Evolutionary conservation across 352 stramenopile genomes (phyloP), one percentile per base, ranked within the genome.

Genomic region (Globisporangium perplexum): DNA sequence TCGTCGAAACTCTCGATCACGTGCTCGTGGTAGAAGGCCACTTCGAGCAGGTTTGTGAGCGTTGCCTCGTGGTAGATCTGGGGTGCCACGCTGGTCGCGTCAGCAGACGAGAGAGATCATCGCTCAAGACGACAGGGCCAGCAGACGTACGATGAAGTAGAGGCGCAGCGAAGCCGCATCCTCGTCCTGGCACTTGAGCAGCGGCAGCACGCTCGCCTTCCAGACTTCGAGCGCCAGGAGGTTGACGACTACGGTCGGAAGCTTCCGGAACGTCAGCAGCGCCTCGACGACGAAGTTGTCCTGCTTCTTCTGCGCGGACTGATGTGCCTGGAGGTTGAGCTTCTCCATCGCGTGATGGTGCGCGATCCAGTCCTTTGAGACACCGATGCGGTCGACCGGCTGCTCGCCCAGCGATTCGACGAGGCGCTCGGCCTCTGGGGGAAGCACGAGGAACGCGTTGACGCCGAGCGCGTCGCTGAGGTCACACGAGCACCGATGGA

Each of bases 211-310:
- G 10, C 84, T 63, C 12, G 82, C 59, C 52, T 95, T 96, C 93
- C 93, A 98, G 33, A 92, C 69, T 63, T 98, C 93, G 39, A 91
- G 67, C 22, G 82, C 74, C 41, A 98, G 50, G 39, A 98, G 60
- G 50, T 98, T 96, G 45, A 79, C 66, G 33, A 98, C 63, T 28
- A 98, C n/a, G 2, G 77, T 74, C 12, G 73, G 71, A 28, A 98
- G 72, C 63, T 97, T 98, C 51, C 92, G 69, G 60, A 95, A 97
- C 33, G 94, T 98, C 50, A 97, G 62, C 44, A 98, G 53, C 31
- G 66, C 77, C 60, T 98, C 93, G 47, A 98, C 67, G 35, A 98
- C 87, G 62, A 97, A 98, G 66, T 97, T 96, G 65, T 98, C 93
- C 43, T 89, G 72, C 41, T 92, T 90, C 47, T 64, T 71, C 68